Evolutionary conservation across 1,284 basidiomycete genomes (phyloP).

Genomic region (Cryptococcus amylolentus): DNA sequence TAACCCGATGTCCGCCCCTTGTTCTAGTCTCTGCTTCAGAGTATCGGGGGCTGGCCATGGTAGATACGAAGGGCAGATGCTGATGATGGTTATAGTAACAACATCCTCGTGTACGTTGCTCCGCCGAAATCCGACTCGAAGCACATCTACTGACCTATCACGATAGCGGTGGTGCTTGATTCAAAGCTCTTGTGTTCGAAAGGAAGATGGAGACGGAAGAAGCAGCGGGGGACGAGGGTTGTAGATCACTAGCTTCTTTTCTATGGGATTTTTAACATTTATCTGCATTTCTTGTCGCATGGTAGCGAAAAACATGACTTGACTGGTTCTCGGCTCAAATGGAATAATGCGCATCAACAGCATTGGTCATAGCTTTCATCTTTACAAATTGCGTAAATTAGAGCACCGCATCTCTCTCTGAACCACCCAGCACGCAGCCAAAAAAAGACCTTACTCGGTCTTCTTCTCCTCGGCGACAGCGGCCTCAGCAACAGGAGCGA

Average conservation of each 20-base stretch:
- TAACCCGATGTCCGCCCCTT: conserved; percentile 25
- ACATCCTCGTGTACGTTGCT: conserved; percentile 81
- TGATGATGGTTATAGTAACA: conserved; percentile 63
- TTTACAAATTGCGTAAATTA: background rate
- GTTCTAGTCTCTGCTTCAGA: background rate
- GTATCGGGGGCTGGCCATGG: background rate
- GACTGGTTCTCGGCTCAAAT: too few species aligned
- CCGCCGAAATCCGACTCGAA: background rate
- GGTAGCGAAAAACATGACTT: too few species aligned
- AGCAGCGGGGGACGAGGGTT: background rate
- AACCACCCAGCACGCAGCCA: too few species aligned
- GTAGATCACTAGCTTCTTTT: background rate
- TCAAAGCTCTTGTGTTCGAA: background rate
- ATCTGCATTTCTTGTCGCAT: too few species aligned
- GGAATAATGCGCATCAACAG: too few species aligned
- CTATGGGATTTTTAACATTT: background rate
- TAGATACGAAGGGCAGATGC: background rate
- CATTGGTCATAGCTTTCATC: background rate
- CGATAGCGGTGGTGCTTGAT: background rate
- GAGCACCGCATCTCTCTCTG: too few species aligned
- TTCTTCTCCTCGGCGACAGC: conserved; percentile 2
- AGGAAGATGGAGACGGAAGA: background rate
- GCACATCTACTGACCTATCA: background rate
- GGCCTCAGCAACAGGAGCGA: background rate
- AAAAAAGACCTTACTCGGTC: background rate